These are phyloP conservation scores for Mycena vitilis DNA, from an alignment of 768 basidiomycete genomes.

Conservation along the genomic window DNA sequence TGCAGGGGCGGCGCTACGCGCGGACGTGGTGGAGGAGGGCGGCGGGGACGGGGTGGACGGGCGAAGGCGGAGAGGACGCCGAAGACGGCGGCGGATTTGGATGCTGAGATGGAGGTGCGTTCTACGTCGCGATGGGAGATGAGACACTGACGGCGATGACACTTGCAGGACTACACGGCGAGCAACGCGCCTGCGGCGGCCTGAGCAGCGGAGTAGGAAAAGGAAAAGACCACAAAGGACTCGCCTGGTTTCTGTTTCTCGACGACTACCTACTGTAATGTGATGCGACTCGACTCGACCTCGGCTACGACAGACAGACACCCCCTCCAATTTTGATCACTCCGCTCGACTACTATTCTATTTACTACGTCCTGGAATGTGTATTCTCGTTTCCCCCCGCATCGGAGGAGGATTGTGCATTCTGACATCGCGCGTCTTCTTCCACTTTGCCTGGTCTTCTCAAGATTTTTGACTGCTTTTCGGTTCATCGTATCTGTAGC, in stretches of 20 bases:
- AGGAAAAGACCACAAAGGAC: background rate
- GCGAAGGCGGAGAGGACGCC: slow-evolving; percentile 71
- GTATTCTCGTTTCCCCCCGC: too few relatives aligned
- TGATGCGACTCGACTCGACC: too few relatives aligned
- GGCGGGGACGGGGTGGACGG: slow-evolving; percentile 54
- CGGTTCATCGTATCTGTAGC: too few relatives aligned
- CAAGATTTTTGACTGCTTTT: too few relatives aligned
- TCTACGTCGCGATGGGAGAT: too few relatives aligned
- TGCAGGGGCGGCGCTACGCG: slow-evolving; percentile 43
- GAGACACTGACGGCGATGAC: background rate
- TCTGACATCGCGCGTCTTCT: too few relatives aligned
- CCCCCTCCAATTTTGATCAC: background rate
- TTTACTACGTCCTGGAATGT: slow-evolving; percentile 1
- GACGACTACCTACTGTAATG: too few relatives aligned
- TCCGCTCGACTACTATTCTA: background rate
- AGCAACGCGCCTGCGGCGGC: slow-evolving; percentile 63
- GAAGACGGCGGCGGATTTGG: slow-evolving; percentile 91
- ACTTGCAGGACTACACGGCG: slow-evolving; percentile 73
- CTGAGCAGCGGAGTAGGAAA: slow-evolving; percentile 1
- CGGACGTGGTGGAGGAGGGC: slow-evolving; percentile 57
- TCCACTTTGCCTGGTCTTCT: too few relatives aligned
- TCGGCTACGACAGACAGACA: too few relatives aligned
- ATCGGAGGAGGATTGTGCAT: too few relatives aligned
- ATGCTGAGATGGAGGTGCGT: slow-evolving; percentile 97
- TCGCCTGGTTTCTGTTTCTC: background rate